Percentiles rank a stretch among this genome's conserved stretches.
Conservation (phyloP, 116 monocot species). For the Posidonia oceanica region DNA sequence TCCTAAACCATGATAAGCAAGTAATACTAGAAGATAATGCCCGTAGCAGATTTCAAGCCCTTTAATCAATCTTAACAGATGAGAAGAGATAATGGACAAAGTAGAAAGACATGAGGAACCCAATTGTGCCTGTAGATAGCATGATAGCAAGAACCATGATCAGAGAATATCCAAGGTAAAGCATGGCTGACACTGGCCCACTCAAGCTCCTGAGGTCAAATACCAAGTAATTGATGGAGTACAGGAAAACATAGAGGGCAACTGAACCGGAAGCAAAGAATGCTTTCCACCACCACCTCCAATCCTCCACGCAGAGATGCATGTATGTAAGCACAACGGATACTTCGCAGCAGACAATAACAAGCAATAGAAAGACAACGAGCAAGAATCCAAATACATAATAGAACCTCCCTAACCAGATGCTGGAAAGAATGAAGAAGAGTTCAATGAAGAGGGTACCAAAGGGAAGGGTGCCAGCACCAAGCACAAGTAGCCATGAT, state of each 20-base stretch:
- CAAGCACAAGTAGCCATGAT: slow-evolving; percentile 83
- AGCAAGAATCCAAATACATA: slow-evolving; percentile 90
- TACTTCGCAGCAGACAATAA: slow-evolving; percentile 75
- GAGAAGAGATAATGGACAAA: slow-evolving; percentile 96
- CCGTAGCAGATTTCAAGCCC: neutral
- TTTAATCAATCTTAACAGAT: slow-evolving; percentile 88
- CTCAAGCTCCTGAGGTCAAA: slow-evolving; percentile 86
- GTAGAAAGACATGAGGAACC: slow-evolving; percentile 79
- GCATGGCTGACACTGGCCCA: slow-evolving; percentile 67
- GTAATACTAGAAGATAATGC: neutral
- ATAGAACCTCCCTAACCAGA: slow-evolving; percentile 89
- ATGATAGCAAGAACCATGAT: slow-evolving; percentile 80
- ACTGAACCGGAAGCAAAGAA: slow-evolving; percentile 91
- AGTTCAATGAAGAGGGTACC: slow-evolving; percentile 96
- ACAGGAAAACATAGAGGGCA: slow-evolving; percentile 74
- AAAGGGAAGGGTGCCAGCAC: slow-evolving; percentile 82
- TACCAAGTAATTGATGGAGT: slow-evolving; percentile 87
- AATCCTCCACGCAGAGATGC: slow-evolving; percentile 96
- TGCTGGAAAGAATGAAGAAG: slow-evolving; percentile 90
- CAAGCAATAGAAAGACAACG: slow-evolving; percentile 68
- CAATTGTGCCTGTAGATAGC: slow-evolving; percentile 75
- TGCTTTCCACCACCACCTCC: slow-evolving; percentile 99
- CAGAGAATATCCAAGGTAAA: slow-evolving; percentile 81
- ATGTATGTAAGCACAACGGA: slow-evolving; percentile 95
- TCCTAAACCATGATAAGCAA: too few relatives aligned